These are phyloP conservation scores for Macrocybe sp. DNA, from an alignment of 1,284 basidiomycete genomes.

Conservation along the genomic window DNA sequence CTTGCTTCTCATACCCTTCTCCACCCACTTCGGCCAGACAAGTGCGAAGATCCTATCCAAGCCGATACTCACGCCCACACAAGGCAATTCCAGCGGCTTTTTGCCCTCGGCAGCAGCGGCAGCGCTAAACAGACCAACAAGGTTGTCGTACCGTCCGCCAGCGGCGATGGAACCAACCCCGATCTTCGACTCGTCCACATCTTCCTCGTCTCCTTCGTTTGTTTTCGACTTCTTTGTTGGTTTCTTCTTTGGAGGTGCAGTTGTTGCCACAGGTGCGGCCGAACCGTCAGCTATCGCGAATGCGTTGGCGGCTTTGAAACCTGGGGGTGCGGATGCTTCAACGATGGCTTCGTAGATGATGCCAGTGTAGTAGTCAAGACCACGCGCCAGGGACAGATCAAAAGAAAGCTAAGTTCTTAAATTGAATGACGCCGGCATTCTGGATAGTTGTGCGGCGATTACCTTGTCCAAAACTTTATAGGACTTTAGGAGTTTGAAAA, in stretches of 20 bases:
- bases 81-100: slow-evolving; percentile 70
- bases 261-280: slow-evolving; percentile 28
- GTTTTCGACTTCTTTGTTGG: slow-evolving; percentile 44
- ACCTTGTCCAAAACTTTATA: slow-evolving; percentile 82
- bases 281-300: slow-evolving; percentile 37
- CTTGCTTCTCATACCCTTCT: slow-evolving; percentile 77
- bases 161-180: slow-evolving; percentile 98
- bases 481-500: slow-evolving; percentile 83
- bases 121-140: slow-evolving; percentile 92
- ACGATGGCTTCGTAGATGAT: slow-evolving; percentile 98
- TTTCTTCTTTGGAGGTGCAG: slow-evolving; percentile 42
- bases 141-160: slow-evolving; percentile 94
- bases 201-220: slow-evolving; percentile 67
- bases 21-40: slow-evolving; percentile 82
- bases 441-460: slow-evolving; percentile 12
- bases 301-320: slow-evolving; percentile 53
- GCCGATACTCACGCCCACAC: slow-evolving; percentile 92
- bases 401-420: slow-evolving; percentile 72
- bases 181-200: slow-evolving; percentile 88
- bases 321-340: slow-evolving; percentile 89
- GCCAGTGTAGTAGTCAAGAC: slow-evolving; percentile 98
- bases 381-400: slow-evolving; percentile 93
- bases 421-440: slow-evolving; percentile 1
- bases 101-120: slow-evolving; percentile 72
- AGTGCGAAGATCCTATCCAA: slow-evolving; percentile 96